A percentile compares a stretch with the other conserved stretches of the same genome.
These are phyloP conservation scores for Coprinopsis marcescibilis DNA, from an alignment of 768 basidiomycete species.

Conservation along the genomic window DNA sequence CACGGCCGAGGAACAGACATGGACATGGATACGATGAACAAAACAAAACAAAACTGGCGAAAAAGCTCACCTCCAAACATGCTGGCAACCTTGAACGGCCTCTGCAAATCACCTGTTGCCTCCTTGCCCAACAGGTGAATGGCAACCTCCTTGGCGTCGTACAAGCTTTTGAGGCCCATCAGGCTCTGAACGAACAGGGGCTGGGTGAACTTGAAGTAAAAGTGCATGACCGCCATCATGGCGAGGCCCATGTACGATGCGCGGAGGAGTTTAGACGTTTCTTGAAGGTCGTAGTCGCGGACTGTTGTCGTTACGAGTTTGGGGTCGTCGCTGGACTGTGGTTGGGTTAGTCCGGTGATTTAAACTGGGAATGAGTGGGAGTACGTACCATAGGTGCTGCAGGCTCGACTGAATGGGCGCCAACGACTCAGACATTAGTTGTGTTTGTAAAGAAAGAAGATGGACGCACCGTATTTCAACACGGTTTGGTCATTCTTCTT, in stretches of 20 bases:
- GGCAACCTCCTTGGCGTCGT: slow-evolving; percentile 78
- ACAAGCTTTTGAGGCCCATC: slow-evolving; percentile 90
- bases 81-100: slow-evolving; percentile 9
- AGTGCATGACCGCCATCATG: slow-evolving; percentile 90
- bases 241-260: slow-evolving; percentile 68
- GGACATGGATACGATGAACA: too few species aligned
- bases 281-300: slow-evolving; percentile 87
- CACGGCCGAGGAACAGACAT: too few species aligned
- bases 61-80: slow-evolving; percentile 11
- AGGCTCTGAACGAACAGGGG: slow-evolving; percentile 93
- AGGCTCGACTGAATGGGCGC: slow-evolving; percentile 57
- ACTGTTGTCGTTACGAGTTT: slow-evolving; percentile 87
- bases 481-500: slow-evolving; percentile 93
- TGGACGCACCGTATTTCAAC: slow-evolving; percentile 80
- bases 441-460: neutral
- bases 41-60: too few species aligned
- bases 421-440: slow-evolving; percentile 1
- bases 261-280: slow-evolving; percentile 76
- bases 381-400: slow-evolving; percentile 72
- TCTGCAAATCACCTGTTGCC: slow-evolving; percentile 72
- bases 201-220: slow-evolving; percentile 93
- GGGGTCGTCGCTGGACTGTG: slow-evolving; percentile 57
- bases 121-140: slow-evolving; percentile 78
- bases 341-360: neutral
- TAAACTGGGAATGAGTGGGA: slow-evolving; percentile 17